phyloP scores from a whole-genome alignment of 2,329 filamentous ascomycete genomes.

The Hypoxylon sp. region DNA sequence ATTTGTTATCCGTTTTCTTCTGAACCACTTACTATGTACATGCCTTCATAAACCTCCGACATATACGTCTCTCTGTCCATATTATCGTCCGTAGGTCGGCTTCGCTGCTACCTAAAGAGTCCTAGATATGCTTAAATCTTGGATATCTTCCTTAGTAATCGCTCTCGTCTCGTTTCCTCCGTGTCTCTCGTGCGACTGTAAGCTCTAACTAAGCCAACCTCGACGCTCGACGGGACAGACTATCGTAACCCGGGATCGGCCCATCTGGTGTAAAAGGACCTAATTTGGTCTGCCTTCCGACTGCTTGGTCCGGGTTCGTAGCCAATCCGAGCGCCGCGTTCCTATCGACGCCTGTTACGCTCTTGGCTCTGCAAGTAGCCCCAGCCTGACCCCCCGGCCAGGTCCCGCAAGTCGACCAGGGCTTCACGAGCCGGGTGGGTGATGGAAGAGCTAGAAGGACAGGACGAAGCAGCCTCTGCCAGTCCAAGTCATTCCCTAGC shows the following conservation, averaged over 20 bases:
- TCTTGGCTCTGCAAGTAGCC: conserved; percentile 32
- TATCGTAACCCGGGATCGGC: conserved; percentile 24
- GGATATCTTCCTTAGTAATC: no score
- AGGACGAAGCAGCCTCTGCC: neutral
- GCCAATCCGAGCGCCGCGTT: conserved; percentile 37
- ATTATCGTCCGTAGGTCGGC: no score
- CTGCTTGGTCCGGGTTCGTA: conserved; percentile 25
- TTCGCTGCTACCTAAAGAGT: neutral
- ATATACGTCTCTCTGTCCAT: no score
- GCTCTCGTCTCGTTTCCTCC: neutral
- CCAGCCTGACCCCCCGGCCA: conserved; percentile 29
- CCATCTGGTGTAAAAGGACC: conserved; percentile 27
- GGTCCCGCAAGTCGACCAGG: conserved; percentile 36
- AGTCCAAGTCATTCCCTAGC: no score
- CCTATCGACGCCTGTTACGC: conserved; percentile 28
- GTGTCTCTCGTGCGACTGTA: neutral
- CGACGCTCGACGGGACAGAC: conserved; percentile 11
- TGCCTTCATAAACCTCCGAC: no score
- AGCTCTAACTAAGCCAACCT: conserved; percentile 17
- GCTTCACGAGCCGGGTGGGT: conserved; percentile 34
- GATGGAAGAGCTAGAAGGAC: conserved; percentile 23
- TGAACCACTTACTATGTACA: no score
- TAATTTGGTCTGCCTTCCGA: conserved; percentile 31
- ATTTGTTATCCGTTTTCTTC: neutral
- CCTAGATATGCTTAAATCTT: no score